These are phyloP conservation scores for Botrytis fragariae DNA, from an alignment of 2,329 filamentous ascomycete species.

Conservation along the genomic window DNA sequence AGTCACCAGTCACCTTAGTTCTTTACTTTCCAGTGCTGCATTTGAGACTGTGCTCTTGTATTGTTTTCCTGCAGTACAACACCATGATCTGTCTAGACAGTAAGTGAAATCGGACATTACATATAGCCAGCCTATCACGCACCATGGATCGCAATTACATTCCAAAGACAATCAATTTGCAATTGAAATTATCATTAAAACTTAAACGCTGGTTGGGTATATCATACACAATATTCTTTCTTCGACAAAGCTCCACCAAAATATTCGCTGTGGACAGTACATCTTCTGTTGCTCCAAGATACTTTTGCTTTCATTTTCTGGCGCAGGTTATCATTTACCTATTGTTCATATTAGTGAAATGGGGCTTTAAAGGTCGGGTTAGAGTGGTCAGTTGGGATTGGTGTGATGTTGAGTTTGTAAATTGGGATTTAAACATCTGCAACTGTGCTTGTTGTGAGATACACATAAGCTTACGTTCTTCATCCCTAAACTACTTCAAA, in stretches of 20 bases:
- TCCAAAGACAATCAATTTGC: background rate
- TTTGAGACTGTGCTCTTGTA: background rate
- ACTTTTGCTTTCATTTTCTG: background rate
- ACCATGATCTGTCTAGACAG: too few relatives aligned
- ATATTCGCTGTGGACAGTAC: background rate
- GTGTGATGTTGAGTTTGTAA: background rate
- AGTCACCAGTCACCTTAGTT: too few relatives aligned
- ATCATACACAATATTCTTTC: background rate
- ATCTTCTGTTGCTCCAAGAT: background rate
- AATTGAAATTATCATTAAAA: background rate
- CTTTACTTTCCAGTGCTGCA: background rate
- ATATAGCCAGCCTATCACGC: background rate
- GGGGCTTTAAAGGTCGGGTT: background rate
- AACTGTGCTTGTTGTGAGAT: background rate
- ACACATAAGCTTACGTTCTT: background rate
- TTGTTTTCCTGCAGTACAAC: background rate
- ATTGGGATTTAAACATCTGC: background rate
- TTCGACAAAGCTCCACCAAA: background rate
- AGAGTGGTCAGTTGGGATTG: background rate
- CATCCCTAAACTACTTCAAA: background rate
- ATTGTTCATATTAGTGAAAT: background rate
- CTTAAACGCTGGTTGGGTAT: background rate
- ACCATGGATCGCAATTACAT: background rate
- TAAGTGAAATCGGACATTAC: background rate
- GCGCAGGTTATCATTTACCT: background rate